phyloP scores from a whole-genome alignment of 2,329 filamentous ascomycete species.

The Diplodia corticola region DNA sequence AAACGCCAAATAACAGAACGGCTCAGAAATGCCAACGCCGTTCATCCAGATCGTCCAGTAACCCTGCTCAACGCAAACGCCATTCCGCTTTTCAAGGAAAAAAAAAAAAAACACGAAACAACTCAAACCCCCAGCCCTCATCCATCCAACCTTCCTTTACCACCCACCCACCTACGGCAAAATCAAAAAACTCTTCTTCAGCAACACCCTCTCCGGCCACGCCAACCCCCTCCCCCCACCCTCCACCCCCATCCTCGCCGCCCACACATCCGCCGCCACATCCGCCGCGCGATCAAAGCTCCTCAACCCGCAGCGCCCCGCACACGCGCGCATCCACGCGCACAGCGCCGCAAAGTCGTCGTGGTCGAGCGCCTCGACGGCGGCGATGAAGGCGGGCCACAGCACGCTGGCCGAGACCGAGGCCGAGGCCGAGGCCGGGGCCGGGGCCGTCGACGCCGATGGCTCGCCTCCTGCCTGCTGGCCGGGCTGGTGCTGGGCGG shows the following conservation, averaged over 20 bases:
- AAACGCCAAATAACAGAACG: no score
- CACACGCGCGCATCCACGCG: conserved; percentile 3
- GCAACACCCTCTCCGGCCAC: conserved; percentile 6
- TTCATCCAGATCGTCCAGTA: no score
- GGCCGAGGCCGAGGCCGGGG: no score
- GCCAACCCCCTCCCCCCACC: background rate
- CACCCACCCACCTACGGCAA: background rate
- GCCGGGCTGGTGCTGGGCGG: no score
- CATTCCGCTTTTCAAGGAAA: background rate
- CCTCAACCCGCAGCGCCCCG: background rate
- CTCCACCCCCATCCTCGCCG: background rate
- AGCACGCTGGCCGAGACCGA: background rate
- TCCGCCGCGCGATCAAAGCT: conserved; percentile 12
- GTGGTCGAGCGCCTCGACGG: conserved; percentile 4
- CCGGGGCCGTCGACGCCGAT: no score
- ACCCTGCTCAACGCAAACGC: background rate
- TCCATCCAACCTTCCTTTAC: no score
- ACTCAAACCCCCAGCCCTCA: no score
- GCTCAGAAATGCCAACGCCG: no score
- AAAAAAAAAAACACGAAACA: background rate
- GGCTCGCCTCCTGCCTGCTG: no score
- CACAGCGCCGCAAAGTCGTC: background rate
- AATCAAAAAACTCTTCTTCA: conserved; percentile 16
- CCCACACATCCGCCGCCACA: background rate
- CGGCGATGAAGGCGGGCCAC: conserved; percentile 17